Evolutionary conservation across 495 filamentous ascomycete genomes (phyloP), one percentile per base, ranked within the genome.

Genomic region (Neurospora pannonica): DNA sequence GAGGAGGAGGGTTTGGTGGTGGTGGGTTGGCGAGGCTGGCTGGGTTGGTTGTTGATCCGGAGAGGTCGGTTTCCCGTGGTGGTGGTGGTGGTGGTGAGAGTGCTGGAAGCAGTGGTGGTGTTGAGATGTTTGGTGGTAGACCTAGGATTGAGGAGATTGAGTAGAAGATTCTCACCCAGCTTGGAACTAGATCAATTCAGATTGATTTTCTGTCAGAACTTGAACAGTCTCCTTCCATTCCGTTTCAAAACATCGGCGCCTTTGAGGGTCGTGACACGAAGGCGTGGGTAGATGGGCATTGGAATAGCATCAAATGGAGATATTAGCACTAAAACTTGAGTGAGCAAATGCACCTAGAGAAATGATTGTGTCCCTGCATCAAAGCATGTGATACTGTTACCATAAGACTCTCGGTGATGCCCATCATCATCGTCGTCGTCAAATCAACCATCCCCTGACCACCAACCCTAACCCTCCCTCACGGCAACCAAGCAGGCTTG

Each of bases 81-180:
- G 54, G 70, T 74, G 71, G 72, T 71, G 31, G 13, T 42, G 54
- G 70, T 74, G 71, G 72, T 71, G 31, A n/a, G 54, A 74, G 72
- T 62, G 62, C 60, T 42, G 7, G 72, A 38, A 46, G 54, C 0
- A 67, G 36, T 70, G 42, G 70, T 17, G 75, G 42, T 69, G 46
- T 67, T 37, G 46, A 19, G 28, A 70, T 11, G 7, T n/a, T 11
- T 2, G 54, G 54, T 31, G 72, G 69, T n/a, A 77, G 74, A 71
- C 82, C 85, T n/a, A 80, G 72, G 74, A 86, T 87, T 71, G 85
- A 86, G 72, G 85, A 87, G 78, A 77, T 87, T 48, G 84, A 86
- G 74, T 87, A 67, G 17, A 67, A 67, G 28, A 17, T 67, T 1
- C 15, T 67, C 13, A 31, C 0, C 54, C 21, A 28, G 11, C 1